Base-by-base conservation (phyloP, 179 eudicot genomes). In the Nepenthes alata region DNA sequence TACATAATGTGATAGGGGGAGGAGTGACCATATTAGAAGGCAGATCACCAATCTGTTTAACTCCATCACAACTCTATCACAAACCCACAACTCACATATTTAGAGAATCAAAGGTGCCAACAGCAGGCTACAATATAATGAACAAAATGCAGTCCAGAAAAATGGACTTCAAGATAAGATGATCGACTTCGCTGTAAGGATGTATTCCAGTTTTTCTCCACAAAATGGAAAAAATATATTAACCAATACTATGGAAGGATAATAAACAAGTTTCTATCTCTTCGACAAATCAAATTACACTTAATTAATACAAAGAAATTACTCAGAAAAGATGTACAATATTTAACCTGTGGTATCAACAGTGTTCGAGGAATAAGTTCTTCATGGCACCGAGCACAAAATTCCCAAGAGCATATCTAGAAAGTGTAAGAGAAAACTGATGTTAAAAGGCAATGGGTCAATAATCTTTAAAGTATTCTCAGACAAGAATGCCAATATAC, bases 381-480 rank as follows among this genome's bases (percentile, higher is more conserved):
- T 75, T 90, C 97, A 64, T 90, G 97, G 57, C 88, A 83, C 52
- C 88, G 78, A 41, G 91, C 98, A 81, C 98, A 93, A 76, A 93
- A 93, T 66, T 93, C 98, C 98, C 98, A 93, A n/a, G 97, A 93
- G 77, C 95, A 87, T 74, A 93, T 93, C 98, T 93, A 70, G 52
- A 47, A 59, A 37, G 57, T 37, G 57, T 55, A 12, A 35, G 11
- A 60, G 6, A 14, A 70, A 47, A 59, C 47, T 59, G 60, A 49
- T 34, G 25, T 65, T 52, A 59, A 58, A 63, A 45, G 41, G 37
- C 6, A 72, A 48, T 41, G 45, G 45, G 5, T 41, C 5, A 14
- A 66, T 34, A 47, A 57, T 39, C 3, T 51, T 56, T 6, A 6
- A 54, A 47, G 63, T 50, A 25, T 48, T 9, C 62, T 35, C 47